Evolutionary conservation across 805 yeast species (phyloP).

Genomic region (Yarrowia hollandica): DNA sequence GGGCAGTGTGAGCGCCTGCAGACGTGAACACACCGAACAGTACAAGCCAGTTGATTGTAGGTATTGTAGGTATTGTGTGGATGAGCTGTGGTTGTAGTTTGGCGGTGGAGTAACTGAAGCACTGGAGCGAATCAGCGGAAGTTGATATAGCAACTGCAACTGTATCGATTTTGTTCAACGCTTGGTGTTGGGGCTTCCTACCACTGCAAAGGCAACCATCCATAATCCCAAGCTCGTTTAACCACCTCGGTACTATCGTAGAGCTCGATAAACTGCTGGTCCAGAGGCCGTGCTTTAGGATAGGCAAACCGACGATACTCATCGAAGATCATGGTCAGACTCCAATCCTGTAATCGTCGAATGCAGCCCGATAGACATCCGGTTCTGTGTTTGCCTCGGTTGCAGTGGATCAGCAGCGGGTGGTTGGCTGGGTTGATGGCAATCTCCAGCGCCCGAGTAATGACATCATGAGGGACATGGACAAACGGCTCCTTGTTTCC

Average conservation of each 20-base stretch:
- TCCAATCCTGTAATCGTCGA: constrained; percentile 87
- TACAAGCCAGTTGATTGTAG: neutral
- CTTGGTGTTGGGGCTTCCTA: neutral
- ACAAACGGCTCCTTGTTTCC: constrained; percentile 68
- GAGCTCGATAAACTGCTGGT: constrained; percentile 92
- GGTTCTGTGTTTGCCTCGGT: constrained; percentile 94
- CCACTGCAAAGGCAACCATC: constrained; percentile 26
- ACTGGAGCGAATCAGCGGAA: no score
- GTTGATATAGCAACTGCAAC: no score
- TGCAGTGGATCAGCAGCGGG: constrained; percentile 91
- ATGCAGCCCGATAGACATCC: constrained; percentile 95
- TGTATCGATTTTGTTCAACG: no score
- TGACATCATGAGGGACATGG: constrained; percentile 55
- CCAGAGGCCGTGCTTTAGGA: constrained; percentile 93
- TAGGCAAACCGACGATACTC: constrained; percentile 93
- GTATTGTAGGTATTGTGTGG: no score
- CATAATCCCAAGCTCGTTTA: constrained; percentile 8
- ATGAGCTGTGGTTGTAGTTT: neutral
- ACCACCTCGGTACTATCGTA: constrained; percentile 66
- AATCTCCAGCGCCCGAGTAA: constrained; percentile 78
- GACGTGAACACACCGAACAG: no score
- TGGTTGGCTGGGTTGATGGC: constrained; percentile 84
- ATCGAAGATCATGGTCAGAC: constrained; percentile 88
- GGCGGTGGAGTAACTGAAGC: no score
- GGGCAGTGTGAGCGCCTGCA: no score